phyloP scores from a whole-genome alignment of 2,329 filamentous ascomycete species.

The Cordyceps fumosorosea region DNA sequence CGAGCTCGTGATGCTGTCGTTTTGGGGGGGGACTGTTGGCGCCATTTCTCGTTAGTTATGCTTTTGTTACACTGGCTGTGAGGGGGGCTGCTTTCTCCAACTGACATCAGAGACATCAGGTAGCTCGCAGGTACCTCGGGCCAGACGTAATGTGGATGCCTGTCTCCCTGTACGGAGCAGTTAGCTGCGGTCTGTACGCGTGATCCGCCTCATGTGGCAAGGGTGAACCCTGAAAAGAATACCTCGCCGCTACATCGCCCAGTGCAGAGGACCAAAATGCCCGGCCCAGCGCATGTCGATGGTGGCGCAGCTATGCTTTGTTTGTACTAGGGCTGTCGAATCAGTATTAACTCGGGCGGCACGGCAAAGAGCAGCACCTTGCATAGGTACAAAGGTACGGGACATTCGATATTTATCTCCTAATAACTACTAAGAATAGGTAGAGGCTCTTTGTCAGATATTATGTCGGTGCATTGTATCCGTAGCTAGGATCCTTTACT shows the following conservation, averaged over 20 bases:
- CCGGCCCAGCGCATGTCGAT: neutral
- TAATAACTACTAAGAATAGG: too few relatives aligned
- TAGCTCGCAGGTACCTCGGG: too few relatives aligned
- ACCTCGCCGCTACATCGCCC: neutral
- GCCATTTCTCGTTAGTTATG: neutral
- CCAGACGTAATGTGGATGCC: neutral
- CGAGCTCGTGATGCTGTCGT: conserved; percentile 5
- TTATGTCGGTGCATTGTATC: too few relatives aligned
- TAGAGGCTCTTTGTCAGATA: too few relatives aligned
- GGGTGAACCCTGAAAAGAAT: neutral
- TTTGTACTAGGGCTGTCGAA: neutral
- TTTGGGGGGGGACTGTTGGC: neutral
- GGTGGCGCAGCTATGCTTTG: neutral
- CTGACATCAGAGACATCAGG: too few relatives aligned
- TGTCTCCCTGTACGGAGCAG: neutral
- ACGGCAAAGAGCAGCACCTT: too few relatives aligned
- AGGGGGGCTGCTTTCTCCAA: neutral
- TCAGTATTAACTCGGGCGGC: neutral
- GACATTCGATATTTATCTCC: too few relatives aligned
- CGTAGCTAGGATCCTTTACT: too few relatives aligned
- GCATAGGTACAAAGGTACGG: too few relatives aligned
- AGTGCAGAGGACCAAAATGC: neutral
- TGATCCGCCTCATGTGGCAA: neutral
- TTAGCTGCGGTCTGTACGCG: neutral
- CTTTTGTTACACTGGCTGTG: neutral